Evolutionary conservation across 176 grass and related monocot genomes (phyloP), one percentile per base, ranked within the genome.

Genomic region (Musa acuminata): DNA sequence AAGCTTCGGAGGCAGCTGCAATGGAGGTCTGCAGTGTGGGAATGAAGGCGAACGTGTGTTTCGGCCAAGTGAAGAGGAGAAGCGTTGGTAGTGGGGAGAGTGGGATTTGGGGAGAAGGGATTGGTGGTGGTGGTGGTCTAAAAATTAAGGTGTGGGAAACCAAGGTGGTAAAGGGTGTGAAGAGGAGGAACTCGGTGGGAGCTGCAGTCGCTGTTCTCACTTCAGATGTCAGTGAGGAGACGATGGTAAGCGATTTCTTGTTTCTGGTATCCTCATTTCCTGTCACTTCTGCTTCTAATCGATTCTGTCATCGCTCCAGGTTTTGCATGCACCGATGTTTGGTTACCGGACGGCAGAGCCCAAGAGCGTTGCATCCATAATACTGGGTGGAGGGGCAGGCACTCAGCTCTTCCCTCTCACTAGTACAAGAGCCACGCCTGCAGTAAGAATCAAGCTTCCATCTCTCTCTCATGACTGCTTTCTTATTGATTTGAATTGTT

Each of bases 381-480:
- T 98, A 70, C 52, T 98, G 25, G 88, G 95, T n/a, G 95, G 95
- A 25, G 95, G 90, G 54, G 80, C 86, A 1, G 95, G 95, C 49
- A 83, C 77, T 13, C 84, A 87, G 75, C 90, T 98, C 35, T 89
- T 98, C 52, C 95, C 95, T 52, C 95, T 98, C 73, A 99, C 90
- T 53, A 89, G 88, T 80, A 94, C 90, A 66, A 93, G 95, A 55
- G 95, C 90, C 26, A 99, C 95, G 13, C 95, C 95, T 58, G 90
- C 90, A 78, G 95, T 99, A 91, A 85, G 87, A 78, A 72, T 1
- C 29, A 26, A 49, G 8, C 25, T 69, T 55, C 52, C 49, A 8
- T 78, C 19, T 49, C 68, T 29, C 7, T 22, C 11, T 11, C 26
- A 0, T 52, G 9, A 22, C 19, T 16, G 9, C 52, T 22, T 20